Evolutionary conservation across 1,284 basidiomycete species (phyloP).

Genomic region (Ganoderma lucidum): DNA sequence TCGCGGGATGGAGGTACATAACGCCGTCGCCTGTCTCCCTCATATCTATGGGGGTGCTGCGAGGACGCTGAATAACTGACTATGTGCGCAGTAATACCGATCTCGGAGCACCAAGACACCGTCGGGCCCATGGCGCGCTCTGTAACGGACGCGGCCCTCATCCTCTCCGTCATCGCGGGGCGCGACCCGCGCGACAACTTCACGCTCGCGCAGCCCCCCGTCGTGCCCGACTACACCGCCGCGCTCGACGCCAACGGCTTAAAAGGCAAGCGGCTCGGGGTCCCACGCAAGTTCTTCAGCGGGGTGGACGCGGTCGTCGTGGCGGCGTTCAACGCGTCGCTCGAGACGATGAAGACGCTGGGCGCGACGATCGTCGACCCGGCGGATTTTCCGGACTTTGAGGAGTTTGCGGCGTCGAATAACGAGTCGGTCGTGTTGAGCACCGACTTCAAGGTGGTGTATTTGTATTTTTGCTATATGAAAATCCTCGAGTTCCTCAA

Average conservation of each 20-base stretch:
- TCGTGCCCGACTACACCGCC: slow-evolving; percentile 48
- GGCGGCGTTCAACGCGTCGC: slow-evolving; percentile 47
- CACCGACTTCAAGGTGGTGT: slow-evolving; percentile 52
- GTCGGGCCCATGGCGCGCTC: slow-evolving; percentile 57
- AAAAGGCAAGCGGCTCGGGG: slow-evolving; percentile 50
- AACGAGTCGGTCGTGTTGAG: slow-evolving; percentile 46
- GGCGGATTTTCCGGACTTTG: slow-evolving; percentile 47
- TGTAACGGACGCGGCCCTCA: slow-evolving; percentile 53
- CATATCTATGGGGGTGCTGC: no score
- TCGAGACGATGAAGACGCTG: slow-evolving; percentile 46
- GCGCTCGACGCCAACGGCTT: slow-evolving; percentile 47
- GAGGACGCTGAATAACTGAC: neutral
- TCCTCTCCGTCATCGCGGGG: slow-evolving; percentile 54
- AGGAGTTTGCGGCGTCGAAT: slow-evolving; percentile 42
- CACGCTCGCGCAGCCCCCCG: slow-evolving; percentile 49
- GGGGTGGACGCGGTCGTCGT: slow-evolving; percentile 36
- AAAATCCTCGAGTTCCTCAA: neutral
- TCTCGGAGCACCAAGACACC: slow-evolving; percentile 58
- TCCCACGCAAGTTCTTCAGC: slow-evolving; percentile 44
- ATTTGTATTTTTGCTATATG: slow-evolving; percentile 11
- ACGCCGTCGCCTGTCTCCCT: slow-evolving; percentile 10
- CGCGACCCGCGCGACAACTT: slow-evolving; percentile 53
- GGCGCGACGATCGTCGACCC: slow-evolving; percentile 55
- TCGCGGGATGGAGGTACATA: slow-evolving; percentile 64
- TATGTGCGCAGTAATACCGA: slow-evolving; percentile 52